Evolutionary conservation across 2,329 filamentous ascomycete genomes (phyloP).

Genomic region (Alternaria brassicicola): DNA sequence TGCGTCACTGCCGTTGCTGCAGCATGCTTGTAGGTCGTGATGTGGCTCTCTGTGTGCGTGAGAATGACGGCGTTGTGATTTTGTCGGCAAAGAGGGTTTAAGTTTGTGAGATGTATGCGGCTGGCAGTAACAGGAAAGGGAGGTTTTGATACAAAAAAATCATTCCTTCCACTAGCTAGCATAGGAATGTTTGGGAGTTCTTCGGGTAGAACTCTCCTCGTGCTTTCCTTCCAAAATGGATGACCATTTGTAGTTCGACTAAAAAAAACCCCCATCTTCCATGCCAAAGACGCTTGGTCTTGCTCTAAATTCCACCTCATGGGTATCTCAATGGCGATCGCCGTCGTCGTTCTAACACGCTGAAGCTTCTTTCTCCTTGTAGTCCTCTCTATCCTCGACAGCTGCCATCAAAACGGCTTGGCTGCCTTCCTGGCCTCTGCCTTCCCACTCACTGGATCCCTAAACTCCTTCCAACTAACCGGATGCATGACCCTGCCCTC

Average conservation of each 20-base stretch:
- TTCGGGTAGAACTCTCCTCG: neutral
- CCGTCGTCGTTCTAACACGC: neutral
- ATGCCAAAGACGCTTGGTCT: neutral
- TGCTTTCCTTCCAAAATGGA: neutral
- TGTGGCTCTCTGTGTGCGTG: neutral
- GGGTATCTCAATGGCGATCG: neutral
- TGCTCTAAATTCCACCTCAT: neutral
- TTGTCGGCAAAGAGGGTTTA: neutral
- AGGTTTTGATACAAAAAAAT: neutral
- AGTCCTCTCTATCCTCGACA: neutral
- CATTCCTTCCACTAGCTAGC: neutral
- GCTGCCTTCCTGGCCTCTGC: slow-evolving; percentile 90
- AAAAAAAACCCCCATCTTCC: neutral
- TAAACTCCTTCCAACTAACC: slow-evolving; percentile 93
- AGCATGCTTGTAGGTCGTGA: neutral
- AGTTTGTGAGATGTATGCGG: neutral
- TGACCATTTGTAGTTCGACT: neutral
- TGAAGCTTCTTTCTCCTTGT: neutral
- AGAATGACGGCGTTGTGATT: neutral
- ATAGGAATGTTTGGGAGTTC: neutral
- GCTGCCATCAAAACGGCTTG: slow-evolving; percentile 68
- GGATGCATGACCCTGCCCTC: slow-evolving; percentile 90
- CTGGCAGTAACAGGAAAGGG: neutral
- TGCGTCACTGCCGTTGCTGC: neutral
- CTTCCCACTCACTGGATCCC: slow-evolving; percentile 77